Base-by-base conservation (phyloP, 2,329 filamentous ascomycete species). In the Podosphaera aphanis region DNA sequence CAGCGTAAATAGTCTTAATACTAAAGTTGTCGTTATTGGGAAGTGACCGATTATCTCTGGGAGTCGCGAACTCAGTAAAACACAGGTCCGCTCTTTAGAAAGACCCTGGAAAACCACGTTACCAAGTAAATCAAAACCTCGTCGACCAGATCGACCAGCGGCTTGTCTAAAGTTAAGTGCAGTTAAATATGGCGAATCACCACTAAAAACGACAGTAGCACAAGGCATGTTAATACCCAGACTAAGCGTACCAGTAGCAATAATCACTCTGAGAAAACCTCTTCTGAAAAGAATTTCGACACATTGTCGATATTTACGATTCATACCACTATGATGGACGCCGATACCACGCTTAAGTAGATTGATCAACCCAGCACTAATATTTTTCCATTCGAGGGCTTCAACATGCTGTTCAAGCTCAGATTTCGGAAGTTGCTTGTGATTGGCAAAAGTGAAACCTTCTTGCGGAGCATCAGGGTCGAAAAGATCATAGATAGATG, bases 151-250 rank as follows among this genome's bases (percentile, higher is more conserved):
- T 66, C 81, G 76, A 60, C 83, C 81, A 47, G 80, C 74, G 6
- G 73, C 79, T 58, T 88, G 82, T 7, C 79, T 72, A 59, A 79
- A 88, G 57, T 83, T 83, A 44, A 86, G 69, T 0, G 80, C 73
- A 0, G 79, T 83, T 38, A 88, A 62, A 56, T 72, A 84, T 2
- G 81, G 66, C 0, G 76, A 82, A 57, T 86, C 80, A 0, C 79
- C 79, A 15, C 68, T 69, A 58, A 88, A 88, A 1, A 84, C 73
- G 0, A 85, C 79, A 1, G 81, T 88, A 58, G 82, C 83, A 58
- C 80, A 86, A 8, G 82, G 82, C 77, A 83, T 83, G 53, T 83
- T 88, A 63, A 88, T 79, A 63, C 82, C 82, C 4, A 86, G 64
- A 1, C 78, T 77, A 19, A 85, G 66, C 0, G 80, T 85, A 1